Evolutionary conservation across 2,329 filamentous ascomycete genomes (phyloP), one percentile per base, ranked within the genome.

Genomic region (Cadophora gregata): DNA sequence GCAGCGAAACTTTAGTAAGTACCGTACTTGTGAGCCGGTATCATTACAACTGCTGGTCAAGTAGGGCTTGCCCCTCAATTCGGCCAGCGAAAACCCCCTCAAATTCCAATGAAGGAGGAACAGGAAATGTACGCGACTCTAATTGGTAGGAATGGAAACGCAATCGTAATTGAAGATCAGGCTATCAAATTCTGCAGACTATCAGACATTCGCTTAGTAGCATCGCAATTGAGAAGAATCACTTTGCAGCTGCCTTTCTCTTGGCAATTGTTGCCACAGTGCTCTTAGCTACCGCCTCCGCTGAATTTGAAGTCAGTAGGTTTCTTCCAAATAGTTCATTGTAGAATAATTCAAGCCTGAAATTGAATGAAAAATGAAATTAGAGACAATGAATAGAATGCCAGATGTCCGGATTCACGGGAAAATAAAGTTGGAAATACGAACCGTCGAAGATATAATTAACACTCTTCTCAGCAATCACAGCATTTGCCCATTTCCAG

Each of bases 391-490:
- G 38, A 19, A 12, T 16, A 42, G 38, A 42, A 42, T 4, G 16
- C 38, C 10, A 42, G 14, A 16, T 12, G 16, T 38, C 38, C 5
- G 38, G 38, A 42, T 42, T 16, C 4, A 42, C 5, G 14, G 19
- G 38, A 16, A 16, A 4, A 16, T 4, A 42, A 42, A 16, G 19
- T 33, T 12, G 38, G 14, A 42, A 16, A 19, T 5, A 42, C 38
- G 38, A 42, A 42, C 87, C 87, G 63, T 91, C 77, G 73, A 82
- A 92, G 67, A 90, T 87, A 58, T 80, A 82, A 0, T 82, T 87
- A 19, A 95, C 90, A 71, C 88, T 93, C 19, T 88, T 85, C 65
- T 92, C 85, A 66, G 81, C 80, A 5, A 83, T 77, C 2, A 90
- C 84, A 1, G 83, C 84, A 66, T 86, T 79, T 0, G 86, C 86